A percentile compares a stretch with the other conserved stretches of the same genome.
Conservation (phyloP, 768 basidiomycete species). For the Dendrothele bispora region DNA sequence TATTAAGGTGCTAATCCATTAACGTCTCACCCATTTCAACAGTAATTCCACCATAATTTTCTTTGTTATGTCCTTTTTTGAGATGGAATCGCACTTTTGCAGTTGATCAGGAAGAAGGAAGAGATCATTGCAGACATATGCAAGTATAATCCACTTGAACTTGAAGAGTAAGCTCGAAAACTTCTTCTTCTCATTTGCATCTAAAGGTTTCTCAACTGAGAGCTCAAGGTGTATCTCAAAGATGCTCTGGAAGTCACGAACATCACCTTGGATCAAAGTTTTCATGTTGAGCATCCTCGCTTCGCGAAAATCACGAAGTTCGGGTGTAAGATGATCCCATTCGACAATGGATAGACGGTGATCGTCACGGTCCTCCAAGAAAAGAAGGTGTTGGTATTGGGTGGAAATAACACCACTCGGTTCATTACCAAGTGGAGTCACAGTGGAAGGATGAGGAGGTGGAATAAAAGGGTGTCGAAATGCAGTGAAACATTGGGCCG, state of each 20-base stretch:
- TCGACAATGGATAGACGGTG: not conserved
- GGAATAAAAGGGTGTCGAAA: not conserved
- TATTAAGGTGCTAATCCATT: no score
- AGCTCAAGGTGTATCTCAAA: conserved; percentile 1
- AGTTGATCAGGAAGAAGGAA: not conserved
- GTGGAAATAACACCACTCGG: no score
- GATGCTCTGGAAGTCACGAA: not conserved
- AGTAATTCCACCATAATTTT: no score
- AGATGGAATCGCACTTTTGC: no score
- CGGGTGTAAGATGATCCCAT: not conserved
- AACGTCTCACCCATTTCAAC: no score
- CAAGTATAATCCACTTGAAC: conserved; percentile 1
- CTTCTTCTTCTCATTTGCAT: not conserved
- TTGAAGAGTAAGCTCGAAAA: not conserved
- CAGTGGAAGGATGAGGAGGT: not conserved
- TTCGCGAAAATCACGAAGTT: not conserved
- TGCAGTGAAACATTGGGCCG: not conserved
- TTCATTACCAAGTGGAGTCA: not conserved
- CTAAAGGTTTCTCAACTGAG: not conserved
- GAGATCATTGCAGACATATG: conserved; percentile 2
- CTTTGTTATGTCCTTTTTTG: no score
- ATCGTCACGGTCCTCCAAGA: not conserved
- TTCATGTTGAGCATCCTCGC: not conserved
- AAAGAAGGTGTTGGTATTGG: no score
- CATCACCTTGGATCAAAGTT: not conserved